A percentile compares a stretch with the other conserved stretches of the same genome.
phyloP scores from a whole-genome alignment of 129 eudicot species.

The Flaveria brownii region DNA sequence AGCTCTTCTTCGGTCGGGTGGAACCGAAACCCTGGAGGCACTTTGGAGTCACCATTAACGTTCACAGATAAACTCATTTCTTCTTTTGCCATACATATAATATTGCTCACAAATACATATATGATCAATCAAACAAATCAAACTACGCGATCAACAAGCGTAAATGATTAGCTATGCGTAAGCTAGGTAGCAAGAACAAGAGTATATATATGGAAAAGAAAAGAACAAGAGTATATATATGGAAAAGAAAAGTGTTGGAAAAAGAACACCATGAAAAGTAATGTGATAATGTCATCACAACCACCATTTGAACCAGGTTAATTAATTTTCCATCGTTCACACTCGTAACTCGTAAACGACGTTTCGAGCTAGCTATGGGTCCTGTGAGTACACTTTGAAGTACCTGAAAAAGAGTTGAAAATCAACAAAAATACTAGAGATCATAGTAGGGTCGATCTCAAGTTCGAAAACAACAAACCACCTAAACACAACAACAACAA shows the following conservation, averaged over 20 bases:
- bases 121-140: neutral
- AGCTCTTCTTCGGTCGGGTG: slow-evolving; percentile 75
- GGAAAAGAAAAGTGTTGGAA: slow-evolving; percentile 20
- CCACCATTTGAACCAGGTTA: slow-evolving; percentile 26
- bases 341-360: neutral
- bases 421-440: slow-evolving; percentile 1
- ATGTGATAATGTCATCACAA: slow-evolving; percentile 40
- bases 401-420: slow-evolving; percentile 22
- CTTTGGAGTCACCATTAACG: slow-evolving; percentile 52
- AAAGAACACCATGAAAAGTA: slow-evolving; percentile 36
- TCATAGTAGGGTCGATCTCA: neutral
- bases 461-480: slow-evolving; percentile 39
- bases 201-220: slow-evolving; percentile 37
- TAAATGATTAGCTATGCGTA: slow-evolving; percentile 17
- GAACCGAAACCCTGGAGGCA: slow-evolving; percentile 70
- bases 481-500: slow-evolving; percentile 34
- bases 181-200: slow-evolving; percentile 23
- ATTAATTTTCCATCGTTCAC: neutral
- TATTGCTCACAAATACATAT: neutral
- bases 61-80: slow-evolving; percentile 46
- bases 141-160: too few relatives aligned
- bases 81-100: slow-evolving; percentile 1
- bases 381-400: slow-evolving; percentile 1
- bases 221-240: slow-evolving; percentile 20
- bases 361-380: slow-evolving; percentile 10